These are phyloP conservation scores for Colletotrichum cordylinicola DNA, from an alignment of 2,329 filamentous ascomycete genomes.

Conservation along the genomic window DNA sequence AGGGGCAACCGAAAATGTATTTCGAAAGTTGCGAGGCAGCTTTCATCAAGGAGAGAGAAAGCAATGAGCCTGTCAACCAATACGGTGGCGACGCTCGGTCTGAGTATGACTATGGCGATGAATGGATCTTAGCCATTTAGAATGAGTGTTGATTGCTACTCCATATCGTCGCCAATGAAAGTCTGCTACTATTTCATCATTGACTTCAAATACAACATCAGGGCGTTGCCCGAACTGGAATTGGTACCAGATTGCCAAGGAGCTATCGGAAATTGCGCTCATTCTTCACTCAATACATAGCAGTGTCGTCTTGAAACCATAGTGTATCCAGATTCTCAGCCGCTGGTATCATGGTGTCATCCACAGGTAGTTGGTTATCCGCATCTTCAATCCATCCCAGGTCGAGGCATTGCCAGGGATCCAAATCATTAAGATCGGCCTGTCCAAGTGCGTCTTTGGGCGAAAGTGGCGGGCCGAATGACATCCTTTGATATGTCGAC, in stretches of 20 bases:
- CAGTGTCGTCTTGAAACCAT: background rate
- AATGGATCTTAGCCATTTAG: background rate
- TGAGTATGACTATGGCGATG: background rate
- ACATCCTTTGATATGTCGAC: background rate
- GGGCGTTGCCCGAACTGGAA: background rate
- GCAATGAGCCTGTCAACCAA: background rate
- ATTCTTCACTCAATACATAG: background rate
- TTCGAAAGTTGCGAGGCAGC: background rate
- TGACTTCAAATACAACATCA: background rate
- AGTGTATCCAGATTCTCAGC: background rate
- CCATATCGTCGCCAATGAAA: background rate
- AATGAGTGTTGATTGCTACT: background rate
- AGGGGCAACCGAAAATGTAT: conserved; percentile 9
- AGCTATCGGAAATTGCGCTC: background rate
- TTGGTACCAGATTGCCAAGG: background rate
- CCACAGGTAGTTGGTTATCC: background rate
- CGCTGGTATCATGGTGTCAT: background rate
- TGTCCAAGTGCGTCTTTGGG: background rate
- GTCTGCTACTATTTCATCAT: background rate
- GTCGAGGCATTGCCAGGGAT: background rate
- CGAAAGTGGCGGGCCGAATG: background rate
- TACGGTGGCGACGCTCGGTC: background rate
- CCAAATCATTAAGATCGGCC: background rate
- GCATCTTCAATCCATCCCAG: background rate
- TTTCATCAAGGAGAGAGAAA: background rate